phyloP scores from a whole-genome alignment of 441 rosid species.

The Eutrema salsugineum region DNA sequence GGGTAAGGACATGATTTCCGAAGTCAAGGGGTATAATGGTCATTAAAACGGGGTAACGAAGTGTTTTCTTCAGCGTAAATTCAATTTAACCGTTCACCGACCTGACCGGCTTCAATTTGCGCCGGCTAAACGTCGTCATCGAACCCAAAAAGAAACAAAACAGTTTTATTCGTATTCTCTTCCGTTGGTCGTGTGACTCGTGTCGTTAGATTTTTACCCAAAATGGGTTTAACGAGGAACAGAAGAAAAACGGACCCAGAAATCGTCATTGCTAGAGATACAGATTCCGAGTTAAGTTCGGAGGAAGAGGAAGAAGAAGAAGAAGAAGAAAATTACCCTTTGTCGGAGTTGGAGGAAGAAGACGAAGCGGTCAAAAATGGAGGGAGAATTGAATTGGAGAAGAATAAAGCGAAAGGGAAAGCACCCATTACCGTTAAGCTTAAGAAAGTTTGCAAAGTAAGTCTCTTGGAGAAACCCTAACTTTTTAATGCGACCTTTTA shows the following conservation, averaged over 20 bases:
- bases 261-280: constrained; percentile 60
- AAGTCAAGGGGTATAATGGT: neutral
- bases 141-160: constrained; percentile 12
- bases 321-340: constrained; percentile 25
- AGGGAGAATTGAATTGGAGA: constrained; percentile 33
- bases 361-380: constrained; percentile 27
- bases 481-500: neutral
- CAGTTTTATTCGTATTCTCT: neutral
- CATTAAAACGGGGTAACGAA: neutral
- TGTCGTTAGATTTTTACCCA: neutral
- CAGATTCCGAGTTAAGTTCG: constrained; percentile 74
- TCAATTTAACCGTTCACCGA: neutral
- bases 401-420: constrained; percentile 53
- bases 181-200: constrained; percentile 9
- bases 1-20: neutral
- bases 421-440: constrained; percentile 79
- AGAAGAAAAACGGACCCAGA: constrained; percentile 52
- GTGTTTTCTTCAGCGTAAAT: neutral
- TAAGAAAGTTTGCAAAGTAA: constrained; percentile 93
- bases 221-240: constrained; percentile 19
- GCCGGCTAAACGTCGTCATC: constrained; percentile 3
- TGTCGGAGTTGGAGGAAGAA: constrained; percentile 31
- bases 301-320: constrained; percentile 35
- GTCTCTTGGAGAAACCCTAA: constrained; percentile 5
- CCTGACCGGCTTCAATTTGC: neutral